Conservation (phyloP, 2,329 filamentous ascomycete species). For the Pseudogymnoascus sp. region DNA sequence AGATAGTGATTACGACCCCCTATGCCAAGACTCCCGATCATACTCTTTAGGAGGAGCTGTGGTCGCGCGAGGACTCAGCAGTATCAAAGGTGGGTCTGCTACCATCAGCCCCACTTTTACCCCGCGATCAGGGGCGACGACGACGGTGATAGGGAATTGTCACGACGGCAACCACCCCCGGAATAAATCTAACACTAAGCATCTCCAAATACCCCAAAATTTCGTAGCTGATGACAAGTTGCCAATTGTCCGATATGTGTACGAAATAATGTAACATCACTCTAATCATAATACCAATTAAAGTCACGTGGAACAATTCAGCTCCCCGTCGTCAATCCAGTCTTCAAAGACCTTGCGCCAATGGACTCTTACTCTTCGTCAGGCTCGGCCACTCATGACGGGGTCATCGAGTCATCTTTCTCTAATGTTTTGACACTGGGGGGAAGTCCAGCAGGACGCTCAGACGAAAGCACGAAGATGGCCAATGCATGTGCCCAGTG, state of each 20-base stretch:
- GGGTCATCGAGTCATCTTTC: not conserved
- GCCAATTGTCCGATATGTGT: not conserved
- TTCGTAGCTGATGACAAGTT: not conserved
- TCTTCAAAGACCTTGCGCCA: not conserved
- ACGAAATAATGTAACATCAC: not conserved
- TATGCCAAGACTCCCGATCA: not conserved
- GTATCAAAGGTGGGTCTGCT: not conserved
- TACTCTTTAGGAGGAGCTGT: not conserved
- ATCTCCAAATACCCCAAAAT: not conserved
- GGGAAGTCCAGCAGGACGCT: not conserved
- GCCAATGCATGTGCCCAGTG: conserved; percentile 11
- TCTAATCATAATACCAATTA: not conserved
- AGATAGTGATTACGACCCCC: not conserved
- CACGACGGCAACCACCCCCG: not conserved
- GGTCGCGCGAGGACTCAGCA: not conserved
- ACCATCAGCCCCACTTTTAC: not conserved
- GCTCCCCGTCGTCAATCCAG: not conserved
- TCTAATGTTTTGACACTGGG: not conserved
- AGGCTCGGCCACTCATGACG: not conserved
- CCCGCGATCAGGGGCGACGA: not conserved
- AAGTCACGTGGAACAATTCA: not conserved
- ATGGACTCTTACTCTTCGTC: not conserved
- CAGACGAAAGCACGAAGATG: conserved; percentile 10
- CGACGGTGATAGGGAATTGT: not conserved
- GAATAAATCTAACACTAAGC: not conserved